These are phyloP conservation scores for Neopestalotiopsis clavispora DNA, from an alignment of 2,329 filamentous ascomycete species.

Conservation along the genomic window DNA sequence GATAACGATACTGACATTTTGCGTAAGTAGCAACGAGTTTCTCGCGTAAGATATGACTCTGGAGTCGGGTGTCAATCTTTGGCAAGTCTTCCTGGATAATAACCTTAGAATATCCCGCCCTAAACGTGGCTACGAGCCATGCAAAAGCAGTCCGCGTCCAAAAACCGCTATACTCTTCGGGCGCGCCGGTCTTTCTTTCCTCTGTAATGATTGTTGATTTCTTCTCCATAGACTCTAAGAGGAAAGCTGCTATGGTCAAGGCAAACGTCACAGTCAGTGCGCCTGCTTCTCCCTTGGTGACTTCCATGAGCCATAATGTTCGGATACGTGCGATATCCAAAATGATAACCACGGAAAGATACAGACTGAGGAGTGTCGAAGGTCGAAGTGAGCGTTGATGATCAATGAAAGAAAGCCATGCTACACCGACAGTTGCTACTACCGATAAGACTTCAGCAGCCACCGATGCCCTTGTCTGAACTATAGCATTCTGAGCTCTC, in stretches of 20 bases:
- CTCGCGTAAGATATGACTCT: constrained; percentile 22
- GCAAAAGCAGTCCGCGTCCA: constrained; percentile 28
- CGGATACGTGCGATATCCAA: constrained; percentile 25
- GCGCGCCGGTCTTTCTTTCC: constrained; percentile 16
- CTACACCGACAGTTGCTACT: constrained; percentile 20
- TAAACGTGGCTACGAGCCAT: constrained; percentile 27
- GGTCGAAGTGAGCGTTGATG: constrained; percentile 29
- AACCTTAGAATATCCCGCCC: constrained; percentile 25
- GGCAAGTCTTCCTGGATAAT: constrained; percentile 28
- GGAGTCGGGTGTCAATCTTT: constrained; percentile 24
- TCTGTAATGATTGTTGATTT: constrained; percentile 14
- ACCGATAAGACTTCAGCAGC: constrained; percentile 26
- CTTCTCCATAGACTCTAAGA: constrained; percentile 28
- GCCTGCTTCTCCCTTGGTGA: constrained; percentile 17
- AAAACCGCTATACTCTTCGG: constrained; percentile 27
- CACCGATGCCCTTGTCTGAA: constrained; percentile 24
- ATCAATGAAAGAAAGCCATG: constrained; percentile 24
- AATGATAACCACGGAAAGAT: constrained; percentile 24
- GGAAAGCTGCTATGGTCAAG: constrained; percentile 20
- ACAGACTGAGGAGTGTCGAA: constrained; percentile 30
- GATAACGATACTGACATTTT: constrained; percentile 22
- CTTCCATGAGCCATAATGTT: constrained; percentile 26
- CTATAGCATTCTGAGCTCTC: constrained; percentile 6
- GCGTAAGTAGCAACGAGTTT: constrained; percentile 23
- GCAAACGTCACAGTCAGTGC: constrained; percentile 22